Base-by-base conservation (phyloP, 2,329 filamentous ascomycete genomes). In the Leptographium lundbergii region DNA sequence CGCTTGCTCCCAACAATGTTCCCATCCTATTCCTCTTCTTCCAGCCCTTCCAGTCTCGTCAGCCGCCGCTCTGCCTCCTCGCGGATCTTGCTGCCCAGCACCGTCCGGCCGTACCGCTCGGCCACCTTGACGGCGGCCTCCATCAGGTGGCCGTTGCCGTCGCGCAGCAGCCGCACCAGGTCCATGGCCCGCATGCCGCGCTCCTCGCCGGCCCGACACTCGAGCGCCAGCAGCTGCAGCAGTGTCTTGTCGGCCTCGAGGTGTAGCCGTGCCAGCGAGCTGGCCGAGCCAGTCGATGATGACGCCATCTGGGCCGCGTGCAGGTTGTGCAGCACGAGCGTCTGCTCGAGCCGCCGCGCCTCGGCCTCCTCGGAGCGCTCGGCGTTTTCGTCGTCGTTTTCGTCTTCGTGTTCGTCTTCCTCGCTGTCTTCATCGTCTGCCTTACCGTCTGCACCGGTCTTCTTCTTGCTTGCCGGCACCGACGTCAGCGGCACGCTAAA, bases 141-240 rank as follows among this genome's bases (percentile, higher is more conserved):
- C 60, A 96, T 73, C 89, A 96, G 96, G 70, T 88, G 86, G 22
- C 92, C 92, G 61, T 83, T 88, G 53, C 84, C 79, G 73, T 97
- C 91, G 52, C 81, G 81, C 85, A 99, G 88, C 67, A 99, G 76
- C 62, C 81, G 79, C 34, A 95, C 94, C 67, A 97, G 81, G 73
- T 99, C 95, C 42, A 99, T 76, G 0, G 92, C 92, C 65, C 92
- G 90, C 90, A 96, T 96, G 6, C 91, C 92, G 34, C 88, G 80
- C 63, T 97, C 91, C 71, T 99, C 94, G 52, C 91, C 90, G 65
- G 94, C 89, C 61, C 91, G 84, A 70, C 94, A 99, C 75, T 97
- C 94, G 7, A 87, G 77, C 2, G 89, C 91, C 68, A 99, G 77
- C 69, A 97, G 80, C 75, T 96, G 91, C 63, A 99, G 76, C 56